Percentiles rank a stretch among this genome's conserved stretches.
These are phyloP conservation scores for Lachnellula occidentalis DNA, from an alignment of 2,329 filamentous ascomycete species.

Conservation along the genomic window DNA sequence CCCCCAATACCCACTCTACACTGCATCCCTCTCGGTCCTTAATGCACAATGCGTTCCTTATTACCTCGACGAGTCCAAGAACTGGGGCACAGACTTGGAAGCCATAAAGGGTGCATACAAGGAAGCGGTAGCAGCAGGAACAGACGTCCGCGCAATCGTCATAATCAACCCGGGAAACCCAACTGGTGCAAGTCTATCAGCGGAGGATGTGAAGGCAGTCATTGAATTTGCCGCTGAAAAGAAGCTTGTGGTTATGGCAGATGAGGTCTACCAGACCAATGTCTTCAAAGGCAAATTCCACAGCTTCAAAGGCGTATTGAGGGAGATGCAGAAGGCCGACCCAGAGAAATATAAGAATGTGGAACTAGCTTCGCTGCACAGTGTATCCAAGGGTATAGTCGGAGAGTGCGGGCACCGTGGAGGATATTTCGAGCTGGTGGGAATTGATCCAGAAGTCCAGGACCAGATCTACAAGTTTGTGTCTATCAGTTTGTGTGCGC, in stretches of 20 bases:
- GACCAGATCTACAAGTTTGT: slow-evolving; percentile 98
- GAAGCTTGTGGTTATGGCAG: slow-evolving; percentile 83
- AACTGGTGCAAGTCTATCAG: slow-evolving; percentile 78
- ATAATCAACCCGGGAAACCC: slow-evolving; percentile 99
- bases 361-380: slow-evolving; percentile 89
- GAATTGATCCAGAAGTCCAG: slow-evolving; percentile 79
- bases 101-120: slow-evolving; percentile 68
- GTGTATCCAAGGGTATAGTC: slow-evolving; percentile 96
- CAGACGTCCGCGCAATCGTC: slow-evolving; percentile 86
- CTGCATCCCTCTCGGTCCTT: slow-evolving; percentile 80
- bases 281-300: slow-evolving; percentile 92
- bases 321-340: slow-evolving; percentile 69
- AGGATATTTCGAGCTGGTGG: slow-evolving; percentile 93
- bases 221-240: slow-evolving; percentile 81
- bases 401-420: slow-evolving; percentile 97
- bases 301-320: slow-evolving; percentile 88
- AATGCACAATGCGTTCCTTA: slow-evolving; percentile 88
- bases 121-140: slow-evolving; percentile 69
- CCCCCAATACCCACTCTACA: slow-evolving; percentile 97
- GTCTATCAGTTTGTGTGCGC: slow-evolving; percentile 92
- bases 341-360: slow-evolving; percentile 75
- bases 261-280: slow-evolving; percentile 99
- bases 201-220: slow-evolving; percentile 76
- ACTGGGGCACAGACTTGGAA: slow-evolving; percentile 84
- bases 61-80: slow-evolving; percentile 78